Evolutionary conservation across 2,329 filamentous ascomycete genomes (phyloP).

Genomic region (Paracamarosporium sp.): DNA sequence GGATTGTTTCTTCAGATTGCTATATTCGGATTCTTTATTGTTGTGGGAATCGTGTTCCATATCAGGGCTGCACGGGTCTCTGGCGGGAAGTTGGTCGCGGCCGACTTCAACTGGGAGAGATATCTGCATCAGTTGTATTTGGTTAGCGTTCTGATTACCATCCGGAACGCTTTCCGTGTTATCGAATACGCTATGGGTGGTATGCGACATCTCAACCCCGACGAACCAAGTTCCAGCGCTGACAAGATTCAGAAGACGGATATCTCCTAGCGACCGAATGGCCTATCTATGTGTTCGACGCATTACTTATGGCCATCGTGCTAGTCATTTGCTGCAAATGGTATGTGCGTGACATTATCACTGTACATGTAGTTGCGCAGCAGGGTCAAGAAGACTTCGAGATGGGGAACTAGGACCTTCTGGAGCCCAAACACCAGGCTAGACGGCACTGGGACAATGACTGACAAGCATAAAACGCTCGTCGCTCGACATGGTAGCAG

Average conservation of each 20-base stretch:
- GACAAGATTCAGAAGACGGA: conserved; percentile 4
- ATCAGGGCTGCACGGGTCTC: conserved; percentile 29
- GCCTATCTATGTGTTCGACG: conserved; percentile 15
- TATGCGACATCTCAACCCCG: not conserved
- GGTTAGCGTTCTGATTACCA: conserved; percentile 48
- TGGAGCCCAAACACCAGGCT: too few relatives aligned
- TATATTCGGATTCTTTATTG: conserved; percentile 62
- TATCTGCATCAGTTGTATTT: conserved; percentile 42
- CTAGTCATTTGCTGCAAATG: not conserved
- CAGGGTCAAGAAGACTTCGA: too few relatives aligned
- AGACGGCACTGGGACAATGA: too few relatives aligned
- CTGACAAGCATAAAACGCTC: too few relatives aligned
- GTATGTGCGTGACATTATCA: too few relatives aligned
- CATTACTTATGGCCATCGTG: conserved; percentile 8
- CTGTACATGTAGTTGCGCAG: too few relatives aligned
- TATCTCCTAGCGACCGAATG: conserved; percentile 10
- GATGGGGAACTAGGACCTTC: too few relatives aligned
- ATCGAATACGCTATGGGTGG: conserved; percentile 49
- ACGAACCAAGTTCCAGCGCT: not conserved
- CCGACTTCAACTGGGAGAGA: conserved; percentile 27
- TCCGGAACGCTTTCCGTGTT: conserved; percentile 53
- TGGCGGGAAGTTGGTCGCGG: conserved; percentile 8
- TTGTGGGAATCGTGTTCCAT: conserved; percentile 57
- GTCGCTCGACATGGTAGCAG: too few relatives aligned
- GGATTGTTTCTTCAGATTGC: conserved; percentile 63